phyloP scores from a whole-genome alignment of 2,329 filamentous ascomycete genomes.

The Chalaropsis thielavioides region DNA sequence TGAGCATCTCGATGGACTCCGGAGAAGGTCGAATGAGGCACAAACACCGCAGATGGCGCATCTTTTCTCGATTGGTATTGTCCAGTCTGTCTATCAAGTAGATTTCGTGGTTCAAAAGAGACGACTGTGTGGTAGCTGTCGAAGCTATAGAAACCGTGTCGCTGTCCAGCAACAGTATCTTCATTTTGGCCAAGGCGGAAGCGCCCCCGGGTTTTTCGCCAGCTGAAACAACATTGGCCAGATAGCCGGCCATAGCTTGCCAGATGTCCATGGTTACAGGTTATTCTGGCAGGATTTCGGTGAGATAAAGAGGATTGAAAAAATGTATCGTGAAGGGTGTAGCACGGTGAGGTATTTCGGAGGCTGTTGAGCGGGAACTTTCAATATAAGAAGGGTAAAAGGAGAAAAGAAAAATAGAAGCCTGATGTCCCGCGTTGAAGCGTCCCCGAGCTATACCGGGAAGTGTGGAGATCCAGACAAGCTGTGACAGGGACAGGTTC shows the following conservation, averaged over 20 bases:
- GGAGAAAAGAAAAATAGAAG: not conserved
- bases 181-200: constrained; percentile 75
- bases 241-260: constrained; percentile 83
- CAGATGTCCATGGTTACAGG: constrained; percentile 69
- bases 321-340: not conserved
- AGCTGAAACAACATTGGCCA: constrained; percentile 67
- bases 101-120: constrained; percentile 87
- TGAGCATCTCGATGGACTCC: constrained; percentile 81
- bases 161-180: constrained; percentile 83
- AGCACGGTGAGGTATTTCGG: not conserved
- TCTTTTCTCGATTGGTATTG: constrained; percentile 81
- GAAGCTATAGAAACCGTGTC: constrained; percentile 92
- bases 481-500: not conserved
- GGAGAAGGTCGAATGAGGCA: constrained; percentile 87
- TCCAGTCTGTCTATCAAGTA: constrained; percentile 95
- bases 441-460: not conserved
- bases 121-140: constrained; percentile 87
- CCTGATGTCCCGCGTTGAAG: not conserved
- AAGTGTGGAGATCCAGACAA: not conserved
- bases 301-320: not conserved
- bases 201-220: constrained; percentile 44
- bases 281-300: not conserved
- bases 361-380: not conserved
- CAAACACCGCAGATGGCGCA: constrained; percentile 88
- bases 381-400: not conserved